These are phyloP conservation scores for Knufia petricola DNA, from an alignment of 2,329 filamentous ascomycete genomes.

Conservation along the genomic window DNA sequence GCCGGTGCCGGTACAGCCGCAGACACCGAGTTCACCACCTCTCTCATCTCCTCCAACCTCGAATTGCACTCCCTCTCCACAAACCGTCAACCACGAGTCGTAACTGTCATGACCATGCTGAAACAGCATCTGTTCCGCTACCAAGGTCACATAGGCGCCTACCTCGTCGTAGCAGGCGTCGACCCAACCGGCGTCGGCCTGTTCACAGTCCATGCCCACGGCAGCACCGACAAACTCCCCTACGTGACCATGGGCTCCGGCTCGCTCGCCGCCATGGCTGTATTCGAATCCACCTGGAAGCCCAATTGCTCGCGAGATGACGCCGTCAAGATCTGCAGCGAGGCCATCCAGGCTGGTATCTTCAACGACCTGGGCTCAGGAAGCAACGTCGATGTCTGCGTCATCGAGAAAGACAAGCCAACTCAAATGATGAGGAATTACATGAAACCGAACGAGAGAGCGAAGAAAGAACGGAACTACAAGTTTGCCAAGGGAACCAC, in stretches of 20 bases:
- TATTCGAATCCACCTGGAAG: constrained; percentile 97
- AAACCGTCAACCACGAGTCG: constrained; percentile 89
- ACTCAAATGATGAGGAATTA: constrained; percentile 78
- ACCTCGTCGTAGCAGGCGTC: constrained; percentile 92
- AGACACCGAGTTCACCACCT: constrained; percentile 97
- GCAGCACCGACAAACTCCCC: constrained; percentile 94
- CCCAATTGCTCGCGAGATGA: constrained; percentile 63
- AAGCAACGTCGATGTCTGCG: constrained; percentile 91
- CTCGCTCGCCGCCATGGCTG: constrained; percentile 90
- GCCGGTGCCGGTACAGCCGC: constrained; percentile 94
- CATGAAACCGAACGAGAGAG: constrained; percentile 85
- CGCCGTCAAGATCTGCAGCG: constrained; percentile 69
- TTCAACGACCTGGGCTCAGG: constrained; percentile 97
- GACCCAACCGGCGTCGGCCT: constrained; percentile 92
- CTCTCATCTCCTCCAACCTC: constrained; percentile 95
- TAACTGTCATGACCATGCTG: constrained; percentile 98
- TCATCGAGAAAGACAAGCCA: constrained; percentile 93
- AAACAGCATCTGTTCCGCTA: constrained; percentile 99
- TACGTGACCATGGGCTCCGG: constrained; percentile 99
- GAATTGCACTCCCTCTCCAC: constrained; percentile 95
- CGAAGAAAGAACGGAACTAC: constrained; percentile 87
- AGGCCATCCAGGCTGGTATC: constrained; percentile 92
- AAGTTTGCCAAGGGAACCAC: constrained; percentile 86
- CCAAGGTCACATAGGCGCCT: constrained; percentile 95
- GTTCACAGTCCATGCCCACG: constrained; percentile 97